Base-by-base conservation (phyloP, 805 yeast species). In the Debaryomyces tyrocola region DNA sequence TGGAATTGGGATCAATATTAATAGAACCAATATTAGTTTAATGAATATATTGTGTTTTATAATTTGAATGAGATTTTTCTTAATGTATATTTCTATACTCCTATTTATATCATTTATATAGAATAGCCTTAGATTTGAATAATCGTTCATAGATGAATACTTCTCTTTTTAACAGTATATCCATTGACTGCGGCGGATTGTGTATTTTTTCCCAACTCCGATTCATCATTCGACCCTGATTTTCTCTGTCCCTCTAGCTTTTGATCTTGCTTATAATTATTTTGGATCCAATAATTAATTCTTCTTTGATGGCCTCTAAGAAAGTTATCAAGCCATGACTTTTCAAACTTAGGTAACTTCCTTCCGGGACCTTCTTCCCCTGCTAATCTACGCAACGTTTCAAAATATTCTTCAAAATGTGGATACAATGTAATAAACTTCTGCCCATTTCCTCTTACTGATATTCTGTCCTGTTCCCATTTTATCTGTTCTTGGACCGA, bases 1-100 rank as follows among this genome's bases (percentile, higher is more conserved):
- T 70, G 75, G 75, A 69, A 60, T 48, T 70, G 74, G 74, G 52
- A 50, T 12, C 52, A 55, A 39, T 63, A 42, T 47, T 62, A 57
- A 24, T n/a, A n/a, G n/a, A n/a, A n/a, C n/a, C n/a, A n/a, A n/a
- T n/a, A n/a, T n/a, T n/a, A n/a, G n/a, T n/a, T n/a, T n/a, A n/a
- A n/a, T n/a, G n/a, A n/a, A 24, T 24, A 3, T 24, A 4, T 24
- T 9, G 2, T 24, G 27, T 24, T 24, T 24, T 24, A 24, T 2
- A 24, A 7, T 24, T 24, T 24, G 5, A 24, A 24, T 2, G 27
- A 24, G 5, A 24, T 24, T 2, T 4, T 7, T 3, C 2, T 24
- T 24, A 24, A 24, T 24, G 4, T 24, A 24, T 24, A 24, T 2
- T 24, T 24, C 27, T 24, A 24, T 24, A 24, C 4, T 17, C 18